phyloP scores from a whole-genome alignment of 192 early-diverging fungal genomes.

The Phycomyces nitens region DNA sequence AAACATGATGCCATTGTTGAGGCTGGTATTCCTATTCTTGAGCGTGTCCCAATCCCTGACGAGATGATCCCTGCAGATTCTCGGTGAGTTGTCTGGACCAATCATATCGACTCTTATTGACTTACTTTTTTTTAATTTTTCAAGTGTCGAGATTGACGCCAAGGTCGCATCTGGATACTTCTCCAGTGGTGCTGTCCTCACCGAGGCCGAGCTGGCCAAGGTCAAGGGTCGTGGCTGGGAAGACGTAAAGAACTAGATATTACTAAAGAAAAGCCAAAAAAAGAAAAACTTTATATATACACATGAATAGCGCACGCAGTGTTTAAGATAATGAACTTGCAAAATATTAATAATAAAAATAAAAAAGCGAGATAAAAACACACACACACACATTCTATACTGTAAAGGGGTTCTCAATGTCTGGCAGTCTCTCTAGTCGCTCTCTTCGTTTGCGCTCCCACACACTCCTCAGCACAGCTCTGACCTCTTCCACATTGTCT shows the following conservation, averaged over 20 bases:
- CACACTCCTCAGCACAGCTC: conserved; percentile 36
- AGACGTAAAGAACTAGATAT: conserved; percentile 51
- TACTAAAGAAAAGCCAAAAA: not conserved
- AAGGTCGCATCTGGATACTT: conserved; percentile 97
- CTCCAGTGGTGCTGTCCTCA: conserved; percentile 59
- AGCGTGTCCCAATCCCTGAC: conserved; percentile 85
- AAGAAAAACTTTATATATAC: no score
- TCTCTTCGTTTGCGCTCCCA: conserved; percentile 44
- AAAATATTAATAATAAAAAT: no score
- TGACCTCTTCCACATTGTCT: conserved; percentile 51
- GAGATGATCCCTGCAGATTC: conserved; percentile 88
- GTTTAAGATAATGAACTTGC: no score
- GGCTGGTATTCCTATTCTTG: conserved; percentile 83
- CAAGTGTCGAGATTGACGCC: conserved; percentile 88
- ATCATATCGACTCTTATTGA: no score
- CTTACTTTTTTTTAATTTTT: conserved; percentile 15
- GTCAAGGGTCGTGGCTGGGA: conserved; percentile 87
- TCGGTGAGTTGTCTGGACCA: conserved; percentile 20
- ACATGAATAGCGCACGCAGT: no score
- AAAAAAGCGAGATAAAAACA: no score
- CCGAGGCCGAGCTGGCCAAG: conserved; percentile 53
- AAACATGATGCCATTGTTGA: conserved; percentile 92
- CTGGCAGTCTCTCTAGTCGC: not conserved
- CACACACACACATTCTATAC: not conserved
- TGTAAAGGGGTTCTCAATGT: not conserved